Percentiles rank a stretch among this genome's conserved stretches.
Conservation (phyloP, 192 early-diverging fungal species). For the Linnemannia exigua region DNA sequence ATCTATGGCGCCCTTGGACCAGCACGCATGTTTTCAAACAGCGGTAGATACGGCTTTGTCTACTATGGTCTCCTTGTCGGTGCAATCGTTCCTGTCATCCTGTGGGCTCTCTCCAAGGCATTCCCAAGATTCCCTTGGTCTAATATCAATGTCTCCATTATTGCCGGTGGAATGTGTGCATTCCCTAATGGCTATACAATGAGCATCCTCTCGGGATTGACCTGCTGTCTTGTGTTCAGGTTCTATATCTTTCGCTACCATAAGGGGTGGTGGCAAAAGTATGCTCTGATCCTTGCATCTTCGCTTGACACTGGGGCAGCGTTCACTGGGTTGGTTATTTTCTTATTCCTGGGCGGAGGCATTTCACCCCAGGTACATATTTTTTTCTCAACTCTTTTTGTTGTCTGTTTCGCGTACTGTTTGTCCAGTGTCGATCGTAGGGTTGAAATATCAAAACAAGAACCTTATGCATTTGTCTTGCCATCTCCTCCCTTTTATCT, state of each 20-base stretch:
- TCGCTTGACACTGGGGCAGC: conserved; percentile 71
- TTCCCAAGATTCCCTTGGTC: conserved; percentile 57
- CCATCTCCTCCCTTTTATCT: too few relatives aligned
- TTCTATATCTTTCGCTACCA: conserved; percentile 63
- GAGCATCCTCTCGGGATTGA: conserved; percentile 23
- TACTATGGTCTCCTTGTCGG: conserved; percentile 62
- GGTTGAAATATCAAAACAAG: too few relatives aligned
- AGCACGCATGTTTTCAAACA: conserved; percentile 64
- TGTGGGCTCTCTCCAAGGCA: conserved; percentile 64
- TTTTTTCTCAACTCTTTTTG: too few relatives aligned
- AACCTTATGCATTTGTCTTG: not conserved
- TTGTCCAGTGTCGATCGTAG: too few relatives aligned
- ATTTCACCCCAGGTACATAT: conserved; percentile 5
- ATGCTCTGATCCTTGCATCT: conserved; percentile 75
- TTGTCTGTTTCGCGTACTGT: too few relatives aligned
- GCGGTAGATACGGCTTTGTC: conserved; percentile 56
- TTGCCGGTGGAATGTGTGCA: conserved; percentile 58
- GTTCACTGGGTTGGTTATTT: conserved; percentile 59
- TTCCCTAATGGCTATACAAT: conserved; percentile 62
- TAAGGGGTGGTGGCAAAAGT: conserved; percentile 68
- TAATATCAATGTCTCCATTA: conserved; percentile 66
- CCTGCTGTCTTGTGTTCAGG: conserved; percentile 63
- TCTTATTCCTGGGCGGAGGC: conserved; percentile 65
- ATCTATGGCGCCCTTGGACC: conserved; percentile 85
- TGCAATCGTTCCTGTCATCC: conserved; percentile 65